phyloP scores from a whole-genome alignment of 257 asterid species.

The Nicotiana attenuata region DNA sequence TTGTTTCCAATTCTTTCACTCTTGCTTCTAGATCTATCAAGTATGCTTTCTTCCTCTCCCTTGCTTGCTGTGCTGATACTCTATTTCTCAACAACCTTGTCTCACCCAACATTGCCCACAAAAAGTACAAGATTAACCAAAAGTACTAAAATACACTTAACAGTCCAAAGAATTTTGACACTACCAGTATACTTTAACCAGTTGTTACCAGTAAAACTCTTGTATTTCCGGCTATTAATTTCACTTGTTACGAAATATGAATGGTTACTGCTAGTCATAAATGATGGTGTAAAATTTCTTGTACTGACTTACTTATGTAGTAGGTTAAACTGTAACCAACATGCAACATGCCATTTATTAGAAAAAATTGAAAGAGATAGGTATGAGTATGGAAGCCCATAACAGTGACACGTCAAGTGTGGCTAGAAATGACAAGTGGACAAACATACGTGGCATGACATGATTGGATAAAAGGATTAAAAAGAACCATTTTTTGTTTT shows the following conservation, averaged over 20 bases:
- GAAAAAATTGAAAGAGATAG: neutral
- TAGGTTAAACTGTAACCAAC: too few species aligned
- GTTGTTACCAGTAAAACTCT: too few species aligned
- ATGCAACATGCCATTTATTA: neutral
- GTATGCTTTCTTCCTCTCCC: conserved; percentile 98
- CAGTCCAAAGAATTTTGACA: too few species aligned
- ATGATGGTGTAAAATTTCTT: too few species aligned
- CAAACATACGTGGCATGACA: conserved; percentile 24
- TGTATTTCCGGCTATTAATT: too few species aligned
- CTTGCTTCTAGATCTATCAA: conserved; percentile 81
- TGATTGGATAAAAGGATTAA: conserved; percentile 16
- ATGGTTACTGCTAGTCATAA: too few species aligned
- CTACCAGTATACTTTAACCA: neutral
- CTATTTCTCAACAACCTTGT: conserved; percentile 91
- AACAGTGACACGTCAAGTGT: neutral
- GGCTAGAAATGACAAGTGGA: conserved; percentile 1
- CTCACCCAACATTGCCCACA: neutral
- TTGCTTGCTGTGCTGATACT: conserved; percentile 99
- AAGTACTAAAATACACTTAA: neutral
- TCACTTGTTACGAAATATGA: too few species aligned
- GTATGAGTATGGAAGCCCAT: neutral
- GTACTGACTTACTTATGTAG: too few species aligned
- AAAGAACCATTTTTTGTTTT: neutral
- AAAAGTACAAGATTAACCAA: conserved; percentile 2
- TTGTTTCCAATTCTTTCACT: conserved; percentile 84